Conservation (phyloP, 352 stramenopile genomes). For the Globisporangium abappressorium region DNA sequence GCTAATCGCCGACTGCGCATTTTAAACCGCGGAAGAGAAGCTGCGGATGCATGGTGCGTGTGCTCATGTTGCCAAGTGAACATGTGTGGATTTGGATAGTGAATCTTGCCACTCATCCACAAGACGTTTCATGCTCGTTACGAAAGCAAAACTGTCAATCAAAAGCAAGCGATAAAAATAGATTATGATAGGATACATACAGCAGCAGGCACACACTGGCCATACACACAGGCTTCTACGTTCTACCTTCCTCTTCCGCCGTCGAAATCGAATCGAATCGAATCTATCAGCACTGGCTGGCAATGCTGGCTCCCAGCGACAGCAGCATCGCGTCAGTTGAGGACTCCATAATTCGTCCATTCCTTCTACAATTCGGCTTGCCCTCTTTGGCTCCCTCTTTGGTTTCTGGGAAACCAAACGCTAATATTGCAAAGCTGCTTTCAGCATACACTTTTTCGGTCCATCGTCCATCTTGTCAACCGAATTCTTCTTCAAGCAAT, state of each 20-base stretch:
- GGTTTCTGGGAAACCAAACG: background rate
- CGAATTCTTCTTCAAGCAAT: slow-evolving; percentile 4
- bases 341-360: background rate
- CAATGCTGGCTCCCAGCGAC: background rate
- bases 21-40: slow-evolving; percentile 1
- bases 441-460: background rate
- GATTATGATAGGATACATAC: background rate
- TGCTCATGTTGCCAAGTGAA: background rate
- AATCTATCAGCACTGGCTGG: background rate
- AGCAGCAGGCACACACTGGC: background rate
- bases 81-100: background rate
- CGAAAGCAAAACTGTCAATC: slow-evolving; percentile 7
- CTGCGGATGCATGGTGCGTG: background rate
- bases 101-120: background rate
- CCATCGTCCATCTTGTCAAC: background rate
- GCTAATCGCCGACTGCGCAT: background rate
- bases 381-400: background rate
- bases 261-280: background rate
- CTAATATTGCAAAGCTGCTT: background rate
- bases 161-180: slow-evolving; percentile 3
- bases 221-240: background rate
- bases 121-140: slow-evolving; percentile 5
- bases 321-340: background rate
- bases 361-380: background rate
- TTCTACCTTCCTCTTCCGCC: background rate